phyloP scores from a whole-genome alignment of 2,329 filamentous ascomycete genomes.

The Nigrospora oryzae region DNA sequence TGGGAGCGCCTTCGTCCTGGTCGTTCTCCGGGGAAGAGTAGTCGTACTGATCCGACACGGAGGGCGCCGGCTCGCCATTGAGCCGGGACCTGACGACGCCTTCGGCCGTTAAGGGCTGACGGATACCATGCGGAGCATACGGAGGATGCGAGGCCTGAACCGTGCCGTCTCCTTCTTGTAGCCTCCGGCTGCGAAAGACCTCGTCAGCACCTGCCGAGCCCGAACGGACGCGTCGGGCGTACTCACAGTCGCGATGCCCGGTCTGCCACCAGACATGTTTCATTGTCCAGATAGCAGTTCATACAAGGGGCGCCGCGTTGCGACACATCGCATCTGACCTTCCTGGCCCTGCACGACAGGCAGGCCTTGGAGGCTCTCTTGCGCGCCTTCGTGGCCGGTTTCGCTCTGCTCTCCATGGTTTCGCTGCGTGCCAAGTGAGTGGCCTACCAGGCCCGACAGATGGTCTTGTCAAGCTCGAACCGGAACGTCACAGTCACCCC shows the following conservation, averaged over 20 bases:
- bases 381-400: constrained; percentile 25
- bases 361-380: constrained; percentile 42
- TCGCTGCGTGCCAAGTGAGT: constrained; percentile 9
- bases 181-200: too few species aligned
- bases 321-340: constrained; percentile 41
- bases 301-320: constrained; percentile 40
- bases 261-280: constrained; percentile 31
- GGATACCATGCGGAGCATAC: neutral
- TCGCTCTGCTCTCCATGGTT: constrained; percentile 18
- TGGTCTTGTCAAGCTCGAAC: too few species aligned
- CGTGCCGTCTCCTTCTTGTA: neutral
- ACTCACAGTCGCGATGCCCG: constrained; percentile 30
- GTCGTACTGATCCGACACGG: neutral
- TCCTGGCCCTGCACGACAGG: constrained; percentile 39
- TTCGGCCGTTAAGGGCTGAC: neutral
- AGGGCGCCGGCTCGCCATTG: neutral
- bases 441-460: constrained; percentile 7
- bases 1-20: too few species aligned
- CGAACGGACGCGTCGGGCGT: too few species aligned
- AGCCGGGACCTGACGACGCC: neutral
- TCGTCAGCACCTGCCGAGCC: too few species aligned
- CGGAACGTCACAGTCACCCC: too few species aligned
- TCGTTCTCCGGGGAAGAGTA: neutral
- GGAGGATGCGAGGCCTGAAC: neutral
- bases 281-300: constrained; percentile 42